These are phyloP conservation scores for Suillus plorans DNA, from an alignment of 768 basidiomycete genomes.

Conservation along the genomic window DNA sequence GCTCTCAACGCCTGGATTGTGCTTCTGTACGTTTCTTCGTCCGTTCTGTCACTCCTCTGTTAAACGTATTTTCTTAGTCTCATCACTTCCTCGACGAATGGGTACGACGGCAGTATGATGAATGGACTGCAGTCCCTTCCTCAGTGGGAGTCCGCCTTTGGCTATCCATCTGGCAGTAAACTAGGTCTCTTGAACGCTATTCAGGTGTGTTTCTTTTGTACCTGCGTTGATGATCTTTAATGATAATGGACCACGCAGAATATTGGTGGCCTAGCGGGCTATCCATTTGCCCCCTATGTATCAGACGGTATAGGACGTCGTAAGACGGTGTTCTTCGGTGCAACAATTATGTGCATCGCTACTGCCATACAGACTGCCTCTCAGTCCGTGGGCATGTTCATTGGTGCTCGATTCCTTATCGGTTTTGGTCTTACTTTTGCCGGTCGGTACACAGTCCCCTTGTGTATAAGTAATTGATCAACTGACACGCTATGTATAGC, in stretches of 20 bases:
- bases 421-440: constrained; percentile 79
- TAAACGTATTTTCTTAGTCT: constrained; percentile 39
- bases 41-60: constrained; percentile 2
- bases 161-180: constrained; percentile 52
- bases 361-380: constrained; percentile 70
- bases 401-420: constrained; percentile 76
- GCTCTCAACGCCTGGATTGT: constrained; percentile 68
- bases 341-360: constrained; percentile 67
- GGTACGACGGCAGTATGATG: constrained; percentile 80
- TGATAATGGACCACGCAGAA: constrained; percentile 41
- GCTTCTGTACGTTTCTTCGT: constrained; percentile 46
- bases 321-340: constrained; percentile 63
- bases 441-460: constrained; percentile 31
- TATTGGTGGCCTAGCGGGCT: constrained; percentile 66
- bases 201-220: constrained; percentile 43
- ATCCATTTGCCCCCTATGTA: constrained; percentile 69
- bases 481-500: constrained; percentile 31
- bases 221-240: background rate
- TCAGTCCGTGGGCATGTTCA: constrained; percentile 76
- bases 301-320: constrained; percentile 75
- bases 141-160: constrained; percentile 65
- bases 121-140: constrained; percentile 70
- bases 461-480: constrained; percentile 3
- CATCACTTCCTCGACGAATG: constrained; percentile 74
- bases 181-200: constrained; percentile 75